Evolutionary conservation across 106 monocot genomes (phyloP).

Genomic region (Platanthera zijinensis): DNA sequence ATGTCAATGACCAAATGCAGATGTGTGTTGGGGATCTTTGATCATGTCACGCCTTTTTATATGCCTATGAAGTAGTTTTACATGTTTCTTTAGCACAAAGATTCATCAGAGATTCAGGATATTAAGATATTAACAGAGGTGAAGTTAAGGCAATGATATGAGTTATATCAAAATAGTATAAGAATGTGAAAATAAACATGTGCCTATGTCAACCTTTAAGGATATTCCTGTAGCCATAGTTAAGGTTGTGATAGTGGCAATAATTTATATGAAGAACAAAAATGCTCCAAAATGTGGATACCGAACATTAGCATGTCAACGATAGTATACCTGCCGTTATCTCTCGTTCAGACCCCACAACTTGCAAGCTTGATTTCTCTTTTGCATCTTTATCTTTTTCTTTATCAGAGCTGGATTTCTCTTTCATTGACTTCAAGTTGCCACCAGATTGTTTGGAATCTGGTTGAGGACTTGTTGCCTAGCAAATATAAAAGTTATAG

Average conservation of each 20-base stretch:
- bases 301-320: background rate
- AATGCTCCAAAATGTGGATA: background rate
- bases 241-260: background rate
- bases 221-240: background rate
- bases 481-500: background rate
- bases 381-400: constrained; percentile 93
- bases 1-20: background rate
- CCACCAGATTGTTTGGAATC: constrained; percentile 63
- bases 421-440: constrained; percentile 84
- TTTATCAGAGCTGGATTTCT: constrained; percentile 46
- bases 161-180: background rate
- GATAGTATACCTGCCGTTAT: constrained; percentile 64
- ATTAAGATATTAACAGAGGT: background rate
- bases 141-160: background rate
- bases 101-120: background rate
- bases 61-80: background rate
- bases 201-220: background rate
- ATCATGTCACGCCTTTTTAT: background rate
- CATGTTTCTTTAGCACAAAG: background rate
- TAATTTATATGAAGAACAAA: background rate
- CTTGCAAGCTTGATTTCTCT: constrained; percentile 66
- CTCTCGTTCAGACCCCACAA: constrained; percentile 85
- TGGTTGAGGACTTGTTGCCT: constrained; percentile 92
- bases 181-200: background rate
- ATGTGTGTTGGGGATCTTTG: background rate